These are phyloP conservation scores for Hanseniaspora mollemarum DNA, from an alignment of 805 yeast species.

Conservation along the genomic window DNA sequence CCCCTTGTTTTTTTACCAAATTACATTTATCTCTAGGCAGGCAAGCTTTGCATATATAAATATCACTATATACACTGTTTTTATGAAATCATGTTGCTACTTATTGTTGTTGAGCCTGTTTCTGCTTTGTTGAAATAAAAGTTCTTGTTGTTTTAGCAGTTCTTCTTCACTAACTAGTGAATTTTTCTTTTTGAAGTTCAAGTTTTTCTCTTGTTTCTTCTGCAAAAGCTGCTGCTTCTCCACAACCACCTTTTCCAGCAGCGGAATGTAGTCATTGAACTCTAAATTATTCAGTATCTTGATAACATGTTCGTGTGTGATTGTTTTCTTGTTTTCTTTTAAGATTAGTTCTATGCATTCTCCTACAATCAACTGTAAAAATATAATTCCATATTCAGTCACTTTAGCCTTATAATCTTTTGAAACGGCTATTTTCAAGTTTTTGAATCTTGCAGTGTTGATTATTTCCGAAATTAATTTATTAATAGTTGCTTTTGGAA, in stretches of 20 bases:
- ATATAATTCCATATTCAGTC: slow-evolving; percentile 12
- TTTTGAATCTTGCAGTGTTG: slow-evolving; percentile 26
- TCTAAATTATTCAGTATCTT: slow-evolving; percentile 82
- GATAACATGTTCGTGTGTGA: slow-evolving; percentile 90
- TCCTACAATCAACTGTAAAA: slow-evolving; percentile 59
- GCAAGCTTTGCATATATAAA: no score
- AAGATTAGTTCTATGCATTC: slow-evolving; percentile 93
- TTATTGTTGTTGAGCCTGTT: slow-evolving; percentile 42
- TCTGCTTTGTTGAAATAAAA: slow-evolving; percentile 68
- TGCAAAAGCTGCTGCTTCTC: slow-evolving; percentile 67
- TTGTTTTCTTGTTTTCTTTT: slow-evolving; percentile 88
- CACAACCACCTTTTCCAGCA: slow-evolving; percentile 62
- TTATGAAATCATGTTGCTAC: no score
- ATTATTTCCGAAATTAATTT: slow-evolving; percentile 83
- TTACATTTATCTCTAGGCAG: not conserved
- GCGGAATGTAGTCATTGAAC: slow-evolving; percentile 70
- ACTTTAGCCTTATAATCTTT: slow-evolving; percentile 12
- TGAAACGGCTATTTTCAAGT: slow-evolving; percentile 4
- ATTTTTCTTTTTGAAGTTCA: slow-evolving; percentile 84
- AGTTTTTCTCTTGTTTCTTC: slow-evolving; percentile 77
- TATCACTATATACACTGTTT: no score
- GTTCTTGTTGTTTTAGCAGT: slow-evolving; percentile 81
- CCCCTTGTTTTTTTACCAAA: slow-evolving; percentile 18
- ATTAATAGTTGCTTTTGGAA: slow-evolving; percentile 76
- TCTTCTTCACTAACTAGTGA: slow-evolving; percentile 91